Evolutionary conservation across 768 basidiomycete genomes (phyloP).

Genomic region (Tylopilus cervinicoccineus): DNA sequence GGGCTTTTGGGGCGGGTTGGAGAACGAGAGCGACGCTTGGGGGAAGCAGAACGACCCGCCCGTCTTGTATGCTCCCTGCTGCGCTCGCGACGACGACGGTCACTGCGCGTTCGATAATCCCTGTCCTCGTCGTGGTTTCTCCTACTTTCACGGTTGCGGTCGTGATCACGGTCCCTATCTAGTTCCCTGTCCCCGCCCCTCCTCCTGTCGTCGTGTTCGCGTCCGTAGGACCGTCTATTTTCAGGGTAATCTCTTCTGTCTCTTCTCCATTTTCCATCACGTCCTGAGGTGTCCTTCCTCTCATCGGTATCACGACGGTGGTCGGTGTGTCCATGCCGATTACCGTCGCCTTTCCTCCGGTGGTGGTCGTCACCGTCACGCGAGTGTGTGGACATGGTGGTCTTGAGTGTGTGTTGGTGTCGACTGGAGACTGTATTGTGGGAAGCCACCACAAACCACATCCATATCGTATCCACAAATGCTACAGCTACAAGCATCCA

Average conservation of each 20-base stretch:
- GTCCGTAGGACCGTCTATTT: constrained; percentile 18
- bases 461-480: neutral
- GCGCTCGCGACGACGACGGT: constrained; percentile 20
- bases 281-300: constrained; percentile 13
- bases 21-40: constrained; percentile 35
- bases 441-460: constrained; percentile 10
- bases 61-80: constrained; percentile 31
- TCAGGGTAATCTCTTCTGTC: constrained; percentile 14
- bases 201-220: constrained; percentile 18
- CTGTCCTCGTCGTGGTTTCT: constrained; percentile 33
- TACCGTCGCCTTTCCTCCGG: constrained; percentile 7
- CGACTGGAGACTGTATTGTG: constrained; percentile 4
- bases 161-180: constrained; percentile 7
- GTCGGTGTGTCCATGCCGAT: constrained; percentile 11
- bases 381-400: constrained; percentile 14
- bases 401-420: neutral
- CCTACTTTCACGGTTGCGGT: constrained; percentile 9
- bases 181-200: constrained; percentile 12
- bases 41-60: constrained; percentile 60
- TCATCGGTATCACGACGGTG: constrained; percentile 14
- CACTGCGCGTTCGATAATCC: constrained; percentile 34
- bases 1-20: constrained; percentile 40
- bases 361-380: constrained; percentile 13
- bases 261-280: constrained; percentile 22
- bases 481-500: constrained; percentile 14